Base-by-base conservation (phyloP, 177 flowering plant species). In the Vitis hybrid region DNA sequence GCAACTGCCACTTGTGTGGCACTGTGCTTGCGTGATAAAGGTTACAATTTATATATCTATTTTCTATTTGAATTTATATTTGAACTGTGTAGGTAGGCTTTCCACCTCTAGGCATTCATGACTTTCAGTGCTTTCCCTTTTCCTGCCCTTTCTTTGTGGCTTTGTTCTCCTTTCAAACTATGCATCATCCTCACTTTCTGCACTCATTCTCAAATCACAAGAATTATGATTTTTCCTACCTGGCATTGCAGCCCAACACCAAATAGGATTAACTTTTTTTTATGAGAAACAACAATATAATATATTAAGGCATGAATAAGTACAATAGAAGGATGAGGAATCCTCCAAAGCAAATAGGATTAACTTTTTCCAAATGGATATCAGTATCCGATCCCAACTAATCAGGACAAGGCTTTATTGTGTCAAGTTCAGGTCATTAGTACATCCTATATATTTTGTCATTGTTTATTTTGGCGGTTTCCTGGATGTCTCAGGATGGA, bases 1-100 rank as follows among this genome's bases (percentile, higher is more conserved):
- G 76, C 78, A 11, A 90, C 94, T 58, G 97, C 97, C 57, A 81
- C 90, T 55, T 86, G 89, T 80, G 80, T 88, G 6, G 88, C 94
- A 48, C 92, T 92, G 12, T 86, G 91, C 76, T 90, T 92, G 41
- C 89, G 88, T 61, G 70, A 84, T 65, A 84, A 83, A 81, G 98
- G 98, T 91, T 63, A 61, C 75, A 35, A 61, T 11, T 52, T 71
- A 48, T 35, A 18, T 32, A 48, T 32, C 21, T 14, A 57, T 17
- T 57, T 9, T 57, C 18, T 9, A 3, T 57, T 57, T 57, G 9
- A 9, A 9, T 57, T 57, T 5, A 15, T 54, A 15, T 14, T 54
- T 54, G 8, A 54, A 13, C 17, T 54, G 18, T 54, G 15, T 27
- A 27, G 30, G 30, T 27, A 27, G 30, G 30, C 30, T 27, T 27